Evolutionary conservation across 2,329 filamentous ascomycete genomes (phyloP).

Genomic region (Fusarium sp.): DNA sequence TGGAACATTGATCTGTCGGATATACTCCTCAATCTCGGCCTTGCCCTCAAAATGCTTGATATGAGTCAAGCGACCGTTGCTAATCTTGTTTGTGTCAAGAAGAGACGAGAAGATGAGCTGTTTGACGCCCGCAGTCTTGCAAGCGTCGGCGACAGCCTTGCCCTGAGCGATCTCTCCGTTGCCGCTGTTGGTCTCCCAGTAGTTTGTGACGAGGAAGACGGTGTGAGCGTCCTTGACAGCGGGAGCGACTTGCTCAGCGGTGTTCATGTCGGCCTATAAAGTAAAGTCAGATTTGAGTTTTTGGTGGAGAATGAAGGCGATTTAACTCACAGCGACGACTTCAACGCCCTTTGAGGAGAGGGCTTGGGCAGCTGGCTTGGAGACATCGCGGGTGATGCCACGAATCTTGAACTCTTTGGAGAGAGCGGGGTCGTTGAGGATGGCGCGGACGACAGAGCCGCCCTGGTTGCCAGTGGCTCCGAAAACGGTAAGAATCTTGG

Average conservation of each 20-base stretch:
- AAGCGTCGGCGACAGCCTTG: constrained; percentile 56
- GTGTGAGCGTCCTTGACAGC: constrained; percentile 54
- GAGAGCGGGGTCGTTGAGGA: constrained; percentile 57
- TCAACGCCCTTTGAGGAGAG: constrained; percentile 54
- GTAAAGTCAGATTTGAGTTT: not conserved
- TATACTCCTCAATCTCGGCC: constrained; percentile 64
- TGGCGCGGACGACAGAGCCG: constrained; percentile 53
- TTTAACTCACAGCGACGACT: constrained; percentile 47
- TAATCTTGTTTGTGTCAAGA: constrained; percentile 48
- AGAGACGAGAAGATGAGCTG: constrained; percentile 58
- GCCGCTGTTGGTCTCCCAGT: constrained; percentile 46
- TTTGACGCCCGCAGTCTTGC: constrained; percentile 53
- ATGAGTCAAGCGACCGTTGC: constrained; percentile 48
- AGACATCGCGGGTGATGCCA: constrained; percentile 56
- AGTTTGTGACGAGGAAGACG: constrained; percentile 53
- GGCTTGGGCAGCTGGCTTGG: constrained; percentile 50
- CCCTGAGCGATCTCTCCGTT: constrained; percentile 53
- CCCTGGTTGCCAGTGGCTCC: constrained; percentile 60
- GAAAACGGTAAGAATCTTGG: constrained; percentile 54
- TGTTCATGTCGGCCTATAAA: constrained; percentile 52
- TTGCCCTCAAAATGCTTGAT: constrained; percentile 65
- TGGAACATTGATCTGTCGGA: constrained; percentile 57
- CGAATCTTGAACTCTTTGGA: constrained; percentile 55
- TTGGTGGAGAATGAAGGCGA: accelerated
- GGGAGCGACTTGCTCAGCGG: constrained; percentile 44